phyloP scores from a whole-genome alignment of 139 green algal genomes.

The Micromonas pusilla region DNA sequence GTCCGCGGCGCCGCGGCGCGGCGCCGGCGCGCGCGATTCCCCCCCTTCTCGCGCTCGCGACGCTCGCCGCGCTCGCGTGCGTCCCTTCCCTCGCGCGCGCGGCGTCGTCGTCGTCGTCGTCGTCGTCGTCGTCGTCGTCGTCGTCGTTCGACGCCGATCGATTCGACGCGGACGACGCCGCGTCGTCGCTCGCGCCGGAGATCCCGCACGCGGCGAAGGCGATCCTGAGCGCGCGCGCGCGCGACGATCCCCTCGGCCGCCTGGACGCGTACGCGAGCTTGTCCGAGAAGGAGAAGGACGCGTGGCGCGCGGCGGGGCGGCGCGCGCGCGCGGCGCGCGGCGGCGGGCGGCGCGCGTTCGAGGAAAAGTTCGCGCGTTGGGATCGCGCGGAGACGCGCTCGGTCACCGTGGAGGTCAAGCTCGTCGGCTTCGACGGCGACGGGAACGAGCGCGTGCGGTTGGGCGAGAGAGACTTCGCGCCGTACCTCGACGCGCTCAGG shows the following conservation, averaged over 20 bases:
- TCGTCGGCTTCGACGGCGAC: not conserved
- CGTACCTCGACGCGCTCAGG: not conserved
- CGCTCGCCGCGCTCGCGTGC: too few species aligned
- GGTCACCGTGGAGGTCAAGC: not conserved
- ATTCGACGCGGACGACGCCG: too few species aligned
- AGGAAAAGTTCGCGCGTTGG: not conserved
- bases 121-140: too few species aligned
- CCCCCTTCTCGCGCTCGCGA: too few species aligned
- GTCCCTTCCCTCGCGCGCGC: too few species aligned
- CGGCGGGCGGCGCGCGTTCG: not conserved
- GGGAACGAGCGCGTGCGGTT: not conserved
- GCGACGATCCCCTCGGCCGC: not conserved
- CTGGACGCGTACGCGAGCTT: not conserved
- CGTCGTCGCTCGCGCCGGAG: too few species aligned
- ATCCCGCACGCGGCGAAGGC: not conserved
- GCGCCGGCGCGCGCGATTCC: too few species aligned
- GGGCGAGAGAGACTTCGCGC: not conserved
- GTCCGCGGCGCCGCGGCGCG: too few species aligned
- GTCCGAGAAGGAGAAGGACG: not conserved
- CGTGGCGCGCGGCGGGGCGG: too few species aligned
- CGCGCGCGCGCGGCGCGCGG: too few species aligned
- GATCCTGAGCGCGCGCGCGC: not conserved
- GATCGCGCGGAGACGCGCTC: not conserved
- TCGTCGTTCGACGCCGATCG: too few species aligned
- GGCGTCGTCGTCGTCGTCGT: too few species aligned